Percentiles rank a stretch among this genome's conserved stretches.
phyloP scores from a whole-genome alignment of 345 rosid genomes.

The Gossypium sturtianum region DNA sequence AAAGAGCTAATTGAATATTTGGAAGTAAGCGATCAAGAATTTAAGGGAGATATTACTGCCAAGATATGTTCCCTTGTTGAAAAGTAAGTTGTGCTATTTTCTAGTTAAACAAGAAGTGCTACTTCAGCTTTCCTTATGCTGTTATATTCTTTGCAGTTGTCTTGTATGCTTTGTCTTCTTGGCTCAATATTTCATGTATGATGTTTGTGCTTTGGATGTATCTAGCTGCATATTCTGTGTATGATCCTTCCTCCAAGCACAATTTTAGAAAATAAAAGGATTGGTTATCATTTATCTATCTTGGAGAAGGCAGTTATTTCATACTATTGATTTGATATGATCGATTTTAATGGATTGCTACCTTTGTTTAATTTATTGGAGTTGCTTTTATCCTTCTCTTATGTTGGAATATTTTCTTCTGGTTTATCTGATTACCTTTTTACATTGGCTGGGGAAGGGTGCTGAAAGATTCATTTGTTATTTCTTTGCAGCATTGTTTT shows the following conservation, averaged over 20 bases:
- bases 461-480: background rate
- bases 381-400: slow-evolving; percentile 9
- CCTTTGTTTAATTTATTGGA: background rate
- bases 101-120: slow-evolving; percentile 1
- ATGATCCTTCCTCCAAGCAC: background rate
- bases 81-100: slow-evolving; percentile 58
- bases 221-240: background rate
- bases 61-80: slow-evolving; percentile 95
- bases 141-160: background rate
- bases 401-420: slow-evolving; percentile 1
- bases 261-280: background rate
- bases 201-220: background rate
- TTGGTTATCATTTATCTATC: background rate
- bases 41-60: slow-evolving; percentile 95
- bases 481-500: slow-evolving; percentile 1
- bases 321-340: background rate
- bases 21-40: slow-evolving; percentile 93
- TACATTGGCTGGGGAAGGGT: background rate
- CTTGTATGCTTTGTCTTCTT: slow-evolving; percentile 4
- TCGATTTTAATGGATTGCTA: background rate
- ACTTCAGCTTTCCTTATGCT: slow-evolving; percentile 1
- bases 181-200: background rate
- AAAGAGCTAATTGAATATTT: slow-evolving; percentile 93
- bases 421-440: slow-evolving; percentile 3
- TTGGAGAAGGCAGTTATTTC: slow-evolving; percentile 3